These are phyloP conservation scores for Chenopodium berlandieri DNA, from an alignment of 148 eudicot genomes.

Conservation along the genomic window DNA sequence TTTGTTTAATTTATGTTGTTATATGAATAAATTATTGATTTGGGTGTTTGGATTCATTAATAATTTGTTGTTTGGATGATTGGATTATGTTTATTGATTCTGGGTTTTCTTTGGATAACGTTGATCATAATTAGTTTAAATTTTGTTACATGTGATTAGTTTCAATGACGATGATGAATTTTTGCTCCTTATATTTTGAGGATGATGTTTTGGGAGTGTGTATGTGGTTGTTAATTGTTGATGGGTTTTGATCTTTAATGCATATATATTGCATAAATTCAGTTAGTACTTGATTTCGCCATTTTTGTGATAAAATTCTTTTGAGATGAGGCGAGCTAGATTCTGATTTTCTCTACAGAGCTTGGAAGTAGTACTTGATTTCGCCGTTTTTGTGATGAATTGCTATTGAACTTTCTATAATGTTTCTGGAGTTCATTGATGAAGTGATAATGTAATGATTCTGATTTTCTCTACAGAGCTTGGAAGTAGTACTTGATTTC, in stretches of 20 bases:
- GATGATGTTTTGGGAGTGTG: background rate
- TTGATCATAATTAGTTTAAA: background rate
- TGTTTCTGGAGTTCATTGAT: background rate
- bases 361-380: constrained; percentile 2
- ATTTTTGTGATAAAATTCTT: no score
- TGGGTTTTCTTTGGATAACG: background rate
- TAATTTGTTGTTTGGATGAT: background rate
- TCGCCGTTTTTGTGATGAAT: background rate
- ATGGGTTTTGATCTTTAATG: background rate
- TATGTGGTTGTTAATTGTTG: background rate
- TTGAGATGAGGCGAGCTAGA: background rate
- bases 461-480: background rate
- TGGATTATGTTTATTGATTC: background rate
- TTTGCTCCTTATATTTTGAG: no score
- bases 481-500: constrained; percentile 1
- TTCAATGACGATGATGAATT: background rate
- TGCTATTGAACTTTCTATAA: background rate
- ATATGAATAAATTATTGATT: background rate
- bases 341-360: background rate
- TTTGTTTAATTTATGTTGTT: background rate
- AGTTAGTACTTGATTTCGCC: background rate
- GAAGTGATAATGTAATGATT: background rate
- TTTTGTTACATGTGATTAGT: background rate
- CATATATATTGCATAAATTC: background rate
- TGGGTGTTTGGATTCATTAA: background rate